Base-by-base conservation (phyloP, 2,329 filamentous ascomycete species). In the Dothistroma pini region DNA sequence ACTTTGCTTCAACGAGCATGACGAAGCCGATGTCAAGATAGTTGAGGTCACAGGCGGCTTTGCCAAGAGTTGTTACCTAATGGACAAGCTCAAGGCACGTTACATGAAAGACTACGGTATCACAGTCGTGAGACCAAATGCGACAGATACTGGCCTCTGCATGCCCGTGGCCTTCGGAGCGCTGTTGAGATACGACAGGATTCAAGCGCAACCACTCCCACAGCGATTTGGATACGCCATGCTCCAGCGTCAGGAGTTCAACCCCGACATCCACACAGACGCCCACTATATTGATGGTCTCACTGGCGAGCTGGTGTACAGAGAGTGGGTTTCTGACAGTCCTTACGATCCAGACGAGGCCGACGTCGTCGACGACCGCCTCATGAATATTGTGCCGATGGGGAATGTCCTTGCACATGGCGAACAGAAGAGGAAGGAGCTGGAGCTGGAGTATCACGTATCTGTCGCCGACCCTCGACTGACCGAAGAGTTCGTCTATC, bases 91-190 rank as follows among this genome's bases (percentile, higher is more conserved):
- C 10, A 52, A 49, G 1, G 8, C 38, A 8, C 47, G 31, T 12
- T 66, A 59, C 44, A 32, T 57, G 22, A n/a, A 54, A 19, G 14
- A 49, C 1, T 11, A 54, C 1, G 56, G 50, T 11, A 59, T 53
- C 21, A 16, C 29, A 0, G 59, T 66, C 4, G 41, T 62, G 6
- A 48, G 55, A 2, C 57, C 62, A 1, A 56, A 53, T 19, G 57
- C 62, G 9, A 34, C 47, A 4, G 53, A 62, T 25, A 44, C 11
- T 3, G 34, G 21, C 1, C 32, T 56, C 1, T 57, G 58, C 34
- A 59, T 60, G n/a, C 57, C 64, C 0, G 59, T 66, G 0, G 59
- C 56, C 0, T 21, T 64, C 8, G 62, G 64, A 16, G 57, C 60
- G 4, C 53, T 63, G 1, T 11, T 60, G 0, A 59, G 59, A 2